Conservation (phyloP, 805 yeast genomes). For the Saccharomycopsis guyanensis region DNA sequence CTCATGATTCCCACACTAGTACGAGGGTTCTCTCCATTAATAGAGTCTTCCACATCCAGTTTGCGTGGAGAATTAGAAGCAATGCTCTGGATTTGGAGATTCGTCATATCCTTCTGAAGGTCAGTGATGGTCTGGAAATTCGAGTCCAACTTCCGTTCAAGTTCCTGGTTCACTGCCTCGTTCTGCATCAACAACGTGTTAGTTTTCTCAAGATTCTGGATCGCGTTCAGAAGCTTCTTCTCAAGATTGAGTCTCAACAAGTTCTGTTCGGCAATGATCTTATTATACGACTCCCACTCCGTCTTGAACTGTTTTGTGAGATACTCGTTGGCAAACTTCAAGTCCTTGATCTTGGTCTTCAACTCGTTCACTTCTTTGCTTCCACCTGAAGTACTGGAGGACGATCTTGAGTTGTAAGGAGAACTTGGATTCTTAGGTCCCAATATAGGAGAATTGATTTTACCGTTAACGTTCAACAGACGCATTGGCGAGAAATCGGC, state of each 20-base stretch:
- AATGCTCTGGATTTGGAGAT: constrained; percentile 32
- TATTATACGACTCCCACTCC: constrained; percentile 34
- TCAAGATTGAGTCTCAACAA: constrained; percentile 32
- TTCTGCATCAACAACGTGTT: constrained; percentile 15
- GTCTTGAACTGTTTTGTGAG: constrained; percentile 39
- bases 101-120: constrained; percentile 33
- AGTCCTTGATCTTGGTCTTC: constrained; percentile 37
- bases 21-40: constrained; percentile 1
- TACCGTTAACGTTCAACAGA: background rate
- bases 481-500: constrained; percentile 5
- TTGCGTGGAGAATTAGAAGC: constrained; percentile 23
- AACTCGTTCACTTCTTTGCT: constrained; percentile 26
- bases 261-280: constrained; percentile 35
- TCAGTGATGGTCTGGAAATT: constrained; percentile 35
- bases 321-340: constrained; percentile 39
- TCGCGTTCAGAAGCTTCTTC: constrained; percentile 26
- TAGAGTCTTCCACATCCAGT: background rate
- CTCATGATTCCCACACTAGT: constrained; percentile 19
- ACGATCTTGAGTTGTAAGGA: constrained; percentile 8
- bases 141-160: constrained; percentile 13
- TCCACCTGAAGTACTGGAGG: background rate
- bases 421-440: background rate
- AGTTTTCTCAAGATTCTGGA: constrained; percentile 20
- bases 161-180: constrained; percentile 12
- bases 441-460: background rate